Percentiles rank a stretch among this genome's conserved stretches.
These are phyloP conservation scores for Candida khao-thaluensis DNA, from an alignment of 805 yeast genomes.

Conservation along the genomic window DNA sequence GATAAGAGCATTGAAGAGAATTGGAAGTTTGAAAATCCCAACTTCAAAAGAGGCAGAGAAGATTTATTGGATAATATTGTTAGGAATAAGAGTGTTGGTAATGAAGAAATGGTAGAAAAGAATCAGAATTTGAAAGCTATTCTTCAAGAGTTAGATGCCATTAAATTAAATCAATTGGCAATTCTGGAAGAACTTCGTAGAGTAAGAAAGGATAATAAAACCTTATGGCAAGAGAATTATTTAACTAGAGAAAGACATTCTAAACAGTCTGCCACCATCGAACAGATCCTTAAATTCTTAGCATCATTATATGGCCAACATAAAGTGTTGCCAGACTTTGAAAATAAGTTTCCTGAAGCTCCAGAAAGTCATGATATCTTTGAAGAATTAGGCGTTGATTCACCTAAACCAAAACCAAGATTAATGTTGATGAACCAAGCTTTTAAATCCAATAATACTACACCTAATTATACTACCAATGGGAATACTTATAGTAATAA, in stretches of 20 bases:
- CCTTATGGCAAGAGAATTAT: constrained; percentile 88
- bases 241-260: constrained; percentile 81
- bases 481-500: background rate
- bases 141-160: constrained; percentile 67
- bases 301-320: constrained; percentile 72
- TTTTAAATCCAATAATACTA: constrained; percentile 16
- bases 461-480: background rate
- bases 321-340: constrained; percentile 35
- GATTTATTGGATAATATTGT: constrained; percentile 83
- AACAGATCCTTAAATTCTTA: constrained; percentile 80
- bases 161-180: constrained; percentile 74
- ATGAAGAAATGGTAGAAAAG: constrained; percentile 18
- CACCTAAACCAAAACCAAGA: constrained; percentile 29
- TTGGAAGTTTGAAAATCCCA: constrained; percentile 85
- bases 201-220: constrained; percentile 81
- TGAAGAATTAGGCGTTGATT: constrained; percentile 11
- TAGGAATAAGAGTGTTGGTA: constrained; percentile 56
- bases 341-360: constrained; percentile 1
- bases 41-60: constrained; percentile 73
- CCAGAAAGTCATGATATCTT: constrained; percentile 21
- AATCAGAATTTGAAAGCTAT: constrained; percentile 51
- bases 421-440: constrained; percentile 44
- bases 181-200: constrained; percentile 84
- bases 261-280: constrained; percentile 83
- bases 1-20: constrained; percentile 64